These are phyloP conservation scores for Obelidium mucronatum DNA, from an alignment of 192 early-diverging fungal genomes.

Conservation along the genomic window DNA sequence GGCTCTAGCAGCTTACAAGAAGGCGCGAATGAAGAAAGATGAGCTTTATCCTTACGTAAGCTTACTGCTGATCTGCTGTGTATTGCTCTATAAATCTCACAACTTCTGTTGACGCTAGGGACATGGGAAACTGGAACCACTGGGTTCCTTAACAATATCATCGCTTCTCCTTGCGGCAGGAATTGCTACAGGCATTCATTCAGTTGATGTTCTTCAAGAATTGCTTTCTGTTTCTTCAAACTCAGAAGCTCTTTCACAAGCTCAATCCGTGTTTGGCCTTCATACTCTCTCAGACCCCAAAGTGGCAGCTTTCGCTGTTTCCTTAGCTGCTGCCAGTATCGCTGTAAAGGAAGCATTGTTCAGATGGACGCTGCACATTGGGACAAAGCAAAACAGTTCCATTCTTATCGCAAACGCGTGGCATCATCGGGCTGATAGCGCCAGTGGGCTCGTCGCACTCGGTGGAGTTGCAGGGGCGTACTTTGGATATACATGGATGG, in stretches of 20 bases:
- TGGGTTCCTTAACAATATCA: conserved; percentile 60
- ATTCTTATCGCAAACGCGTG: conserved; percentile 87
- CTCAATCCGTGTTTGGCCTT: conserved; percentile 18
- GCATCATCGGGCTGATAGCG: conserved; percentile 85
- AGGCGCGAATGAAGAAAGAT: conserved; percentile 70
- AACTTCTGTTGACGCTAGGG: no score
- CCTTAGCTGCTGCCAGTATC: conserved; percentile 74
- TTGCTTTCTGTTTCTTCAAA: conserved; percentile 12
- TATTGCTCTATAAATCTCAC: neutral
- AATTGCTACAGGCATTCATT: conserved; percentile 71
- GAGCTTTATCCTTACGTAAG: conserved; percentile 73
- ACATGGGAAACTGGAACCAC: conserved; percentile 53
- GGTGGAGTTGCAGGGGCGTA: conserved; percentile 78
- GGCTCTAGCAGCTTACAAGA: conserved; percentile 78
- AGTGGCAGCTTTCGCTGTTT: conserved; percentile 72
- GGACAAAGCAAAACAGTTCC: conserved; percentile 63
- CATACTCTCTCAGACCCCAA: conserved; percentile 41
- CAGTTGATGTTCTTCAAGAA: conserved; percentile 59
- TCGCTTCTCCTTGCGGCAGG: conserved; percentile 73
- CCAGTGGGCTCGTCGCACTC: conserved; percentile 74
- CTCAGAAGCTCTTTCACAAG: neutral
- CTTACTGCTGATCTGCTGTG: conserved; percentile 28
- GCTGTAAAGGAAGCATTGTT: conserved; percentile 81
- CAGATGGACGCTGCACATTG: conserved; percentile 74
- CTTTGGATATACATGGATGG: conserved; percentile 72